These are phyloP conservation scores for Cenococcum geophilum DNA, from an alignment of 495 filamentous ascomycete species.

Conservation along the genomic window DNA sequence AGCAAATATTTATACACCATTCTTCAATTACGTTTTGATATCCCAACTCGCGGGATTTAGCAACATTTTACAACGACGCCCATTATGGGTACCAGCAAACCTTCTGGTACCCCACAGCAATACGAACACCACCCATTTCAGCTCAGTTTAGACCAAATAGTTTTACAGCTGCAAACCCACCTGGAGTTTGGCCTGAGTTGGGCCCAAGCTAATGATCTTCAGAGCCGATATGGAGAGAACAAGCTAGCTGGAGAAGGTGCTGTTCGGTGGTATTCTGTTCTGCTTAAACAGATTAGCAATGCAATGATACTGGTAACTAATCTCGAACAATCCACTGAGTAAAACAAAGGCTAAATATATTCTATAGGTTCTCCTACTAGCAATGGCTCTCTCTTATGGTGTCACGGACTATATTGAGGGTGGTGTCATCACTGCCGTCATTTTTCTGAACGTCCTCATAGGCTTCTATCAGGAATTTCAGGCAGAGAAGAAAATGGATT, in stretches of 20 bases:
- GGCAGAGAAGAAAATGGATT: slow-evolving; percentile 31
- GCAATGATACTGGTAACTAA: slow-evolving; percentile 58
- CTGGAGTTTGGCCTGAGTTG: slow-evolving; percentile 54
- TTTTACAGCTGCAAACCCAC: slow-evolving; percentile 47
- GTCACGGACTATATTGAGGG: slow-evolving; percentile 27
- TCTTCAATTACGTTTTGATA: not conserved
- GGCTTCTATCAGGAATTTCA: slow-evolving; percentile 28
- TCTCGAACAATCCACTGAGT: not conserved
- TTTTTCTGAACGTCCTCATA: slow-evolving; percentile 22
- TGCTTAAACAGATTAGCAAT: slow-evolving; percentile 60
- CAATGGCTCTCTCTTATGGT: slow-evolving; percentile 26
- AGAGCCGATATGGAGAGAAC: slow-evolving; percentile 52
- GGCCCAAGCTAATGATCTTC: slow-evolving; percentile 45
- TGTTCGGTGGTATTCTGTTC: slow-evolving; percentile 58
- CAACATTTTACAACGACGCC: not conserved
- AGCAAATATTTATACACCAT: not conserved
- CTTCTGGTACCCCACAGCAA: slow-evolving; percentile 1
- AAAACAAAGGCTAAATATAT: not conserved
- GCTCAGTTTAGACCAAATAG: slow-evolving; percentile 48
- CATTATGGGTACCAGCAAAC: slow-evolving; percentile 9
- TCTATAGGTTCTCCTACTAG: slow-evolving; percentile 23
- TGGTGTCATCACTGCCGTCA: slow-evolving; percentile 26
- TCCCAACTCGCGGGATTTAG: not conserved
- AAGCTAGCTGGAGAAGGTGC: slow-evolving; percentile 56
- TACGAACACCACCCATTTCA: slow-evolving; percentile 48